Conservation (phyloP, 768 basidiomycete genomes). For the Mycena haematopus region DNA sequence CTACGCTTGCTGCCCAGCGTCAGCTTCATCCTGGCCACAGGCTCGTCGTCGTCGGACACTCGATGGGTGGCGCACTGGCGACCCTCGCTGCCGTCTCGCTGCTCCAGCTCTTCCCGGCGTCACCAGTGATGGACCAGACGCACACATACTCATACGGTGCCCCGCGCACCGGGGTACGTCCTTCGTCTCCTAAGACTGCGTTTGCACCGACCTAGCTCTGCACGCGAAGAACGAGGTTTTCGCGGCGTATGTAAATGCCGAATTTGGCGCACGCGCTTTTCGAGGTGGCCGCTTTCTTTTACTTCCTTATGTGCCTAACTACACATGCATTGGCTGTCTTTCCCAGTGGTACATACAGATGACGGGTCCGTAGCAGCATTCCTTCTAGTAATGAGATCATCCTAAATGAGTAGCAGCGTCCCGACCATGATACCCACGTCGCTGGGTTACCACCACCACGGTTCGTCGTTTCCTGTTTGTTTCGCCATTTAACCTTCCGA, state of each 20-base stretch:
- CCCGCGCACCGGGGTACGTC: conserved; percentile 53
- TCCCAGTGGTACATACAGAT: conserved; percentile 55
- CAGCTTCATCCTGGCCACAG: conserved; percentile 43
- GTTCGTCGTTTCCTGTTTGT: conserved; percentile 32
- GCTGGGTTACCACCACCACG: conserved; percentile 62
- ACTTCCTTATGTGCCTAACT: neutral
- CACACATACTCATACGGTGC: conserved; percentile 59
- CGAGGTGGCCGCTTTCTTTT: conserved; percentile 43
- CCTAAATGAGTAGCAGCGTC: conserved; percentile 40
- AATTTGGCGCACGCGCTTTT: conserved; percentile 47
- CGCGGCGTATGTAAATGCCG: conserved; percentile 50
- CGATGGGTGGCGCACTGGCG: conserved; percentile 59
- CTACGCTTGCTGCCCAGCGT: conserved; percentile 44
- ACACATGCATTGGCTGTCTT: neutral
- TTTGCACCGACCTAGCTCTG: neutral
- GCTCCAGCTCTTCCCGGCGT: conserved; percentile 47
- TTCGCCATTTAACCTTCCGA: neutral
- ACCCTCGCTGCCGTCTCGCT: conserved; percentile 54
- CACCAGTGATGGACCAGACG: conserved; percentile 37
- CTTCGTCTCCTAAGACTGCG: neutral
- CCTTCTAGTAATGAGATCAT: neutral
- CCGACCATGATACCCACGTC: conserved; percentile 56
- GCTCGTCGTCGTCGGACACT: conserved; percentile 58
- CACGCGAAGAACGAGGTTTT: conserved; percentile 50
- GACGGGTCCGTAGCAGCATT: conserved; percentile 47